Base-by-base conservation (phyloP, 441 rosid genomes). In the Aleurites moluccanus region DNA sequence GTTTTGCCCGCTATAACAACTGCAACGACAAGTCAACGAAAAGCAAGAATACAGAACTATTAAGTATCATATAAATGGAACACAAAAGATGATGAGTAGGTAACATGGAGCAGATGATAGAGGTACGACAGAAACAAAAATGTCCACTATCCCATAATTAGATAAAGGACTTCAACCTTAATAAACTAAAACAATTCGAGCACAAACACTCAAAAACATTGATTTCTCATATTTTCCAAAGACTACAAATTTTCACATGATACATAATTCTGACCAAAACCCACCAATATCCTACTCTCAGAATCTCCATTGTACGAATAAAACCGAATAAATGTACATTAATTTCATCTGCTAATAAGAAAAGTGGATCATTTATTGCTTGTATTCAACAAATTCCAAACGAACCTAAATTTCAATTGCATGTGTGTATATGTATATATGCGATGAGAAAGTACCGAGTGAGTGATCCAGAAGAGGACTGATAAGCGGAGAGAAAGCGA, bases 401-500 rank as follows among this genome's bases (percentile, higher is more conserved):
- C 6, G 66, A 6, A 62, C 20, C 28, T 60, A 14, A 25, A 60
- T 60, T 10, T 60, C n/a, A 14, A 27, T 1, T 20, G 20, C 14
- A 11, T 2, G 49, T 21, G 11, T 38, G 10, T 35, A 11, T 4
- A 50, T 67, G 11, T 20, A 23, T 11, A 55, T 2, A 42, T 9
- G 55, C 28, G 70, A n/a, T 30, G 9, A 66, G 38, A 30, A 15
- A 13, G 38, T 86, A 95, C 98, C 93, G 86, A 75, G 87, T 66
- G 73, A 79, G 75, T 73, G 80, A 83, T 80, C 92, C 70, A 78
- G 83, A 69, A 75, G 80, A 76, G 50, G 85, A 70, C 72, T n/a
- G 45, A 74, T 81, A 80, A 74, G 89, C 80, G 76, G 92, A 88
- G 75, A 91, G 84, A 67, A 81, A 79, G 73, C 98, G 92, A 81